These are phyloP conservation scores for Metarhizium sp. DNA, from an alignment of 2,329 filamentous ascomycete genomes.

Conservation along the genomic window DNA sequence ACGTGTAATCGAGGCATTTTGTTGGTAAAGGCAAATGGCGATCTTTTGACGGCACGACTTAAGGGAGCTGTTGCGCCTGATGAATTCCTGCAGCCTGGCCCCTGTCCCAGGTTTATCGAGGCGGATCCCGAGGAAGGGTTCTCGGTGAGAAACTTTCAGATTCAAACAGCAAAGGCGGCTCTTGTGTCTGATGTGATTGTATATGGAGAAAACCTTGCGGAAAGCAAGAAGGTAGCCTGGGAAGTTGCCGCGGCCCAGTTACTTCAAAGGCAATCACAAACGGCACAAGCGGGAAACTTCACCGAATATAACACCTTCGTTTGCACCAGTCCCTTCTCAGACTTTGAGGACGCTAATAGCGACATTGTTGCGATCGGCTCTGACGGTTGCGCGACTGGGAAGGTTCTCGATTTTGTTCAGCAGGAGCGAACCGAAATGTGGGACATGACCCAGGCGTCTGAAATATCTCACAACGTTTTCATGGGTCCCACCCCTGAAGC, in stretches of 20 bases:
- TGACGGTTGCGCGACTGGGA: constrained; percentile 60
- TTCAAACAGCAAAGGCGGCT: constrained; percentile 82
- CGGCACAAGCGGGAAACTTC: constrained; percentile 41
- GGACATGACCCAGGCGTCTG: constrained; percentile 78
- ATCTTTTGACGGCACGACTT: constrained; percentile 63
- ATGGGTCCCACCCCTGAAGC: constrained; percentile 78
- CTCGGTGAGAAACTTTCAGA: constrained; percentile 94
- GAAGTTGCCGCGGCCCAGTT: constrained; percentile 68
- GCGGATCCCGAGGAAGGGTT: constrained; percentile 84
- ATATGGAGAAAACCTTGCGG: constrained; percentile 65
- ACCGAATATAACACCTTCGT: constrained; percentile 82
- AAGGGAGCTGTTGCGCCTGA: constrained; percentile 80
- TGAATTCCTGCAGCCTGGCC: constrained; percentile 57
- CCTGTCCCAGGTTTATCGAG: constrained; percentile 60
- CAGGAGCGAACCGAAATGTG: constrained; percentile 91
- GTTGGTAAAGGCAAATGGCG: constrained; percentile 80
- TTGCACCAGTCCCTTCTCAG: constrained; percentile 50
- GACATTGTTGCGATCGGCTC: constrained; percentile 70
- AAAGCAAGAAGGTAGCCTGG: constrained; percentile 54
- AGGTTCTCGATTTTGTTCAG: constrained; percentile 79
- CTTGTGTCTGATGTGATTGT: constrained; percentile 86
- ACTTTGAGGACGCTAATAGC: constrained; percentile 61
- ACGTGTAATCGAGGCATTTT: constrained; percentile 73
- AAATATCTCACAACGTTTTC: constrained; percentile 85
- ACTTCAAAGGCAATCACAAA: constrained; percentile 60